These are phyloP conservation scores for Picea glauca DNA, from an alignment of 75 land plant genomes.

Conservation along the genomic window DNA sequence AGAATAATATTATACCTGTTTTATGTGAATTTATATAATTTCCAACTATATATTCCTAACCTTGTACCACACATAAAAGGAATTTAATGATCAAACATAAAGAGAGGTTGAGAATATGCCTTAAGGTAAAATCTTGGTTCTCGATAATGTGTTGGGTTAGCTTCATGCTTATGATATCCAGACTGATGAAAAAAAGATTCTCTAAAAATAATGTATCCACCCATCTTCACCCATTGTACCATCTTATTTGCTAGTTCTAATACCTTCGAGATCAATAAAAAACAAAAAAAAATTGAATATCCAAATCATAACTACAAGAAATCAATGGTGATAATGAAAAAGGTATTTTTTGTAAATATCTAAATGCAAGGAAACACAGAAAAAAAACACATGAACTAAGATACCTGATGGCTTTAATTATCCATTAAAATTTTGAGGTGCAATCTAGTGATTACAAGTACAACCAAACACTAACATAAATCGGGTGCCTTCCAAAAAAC, in stretches of 20 bases:
- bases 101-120: slow-evolving; percentile 33
- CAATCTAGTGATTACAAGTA: too few species aligned
- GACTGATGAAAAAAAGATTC: slow-evolving; percentile 99
- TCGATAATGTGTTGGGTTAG: slow-evolving; percentile 93
- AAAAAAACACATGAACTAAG: not conserved
- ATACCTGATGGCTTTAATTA: too few species aligned
- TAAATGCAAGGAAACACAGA: not conserved
- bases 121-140: slow-evolving; percentile 92
- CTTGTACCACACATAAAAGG: not conserved
- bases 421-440: too few species aligned
- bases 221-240: slow-evolving; percentile 85
- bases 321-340: not conserved
- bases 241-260: slow-evolving; percentile 57
- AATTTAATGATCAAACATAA: not conserved
- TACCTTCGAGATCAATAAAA: slow-evolving; percentile 36
- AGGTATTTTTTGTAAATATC: not conserved
- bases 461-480: not conserved
- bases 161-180: slow-evolving; percentile 84
- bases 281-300: not conserved
- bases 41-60: not conserved
- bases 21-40: not conserved
- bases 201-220: slow-evolving; percentile 87
- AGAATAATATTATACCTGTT: not conserved
- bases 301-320: not conserved
- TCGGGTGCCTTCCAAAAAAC: too few species aligned